phyloP scores from a whole-genome alignment of 2,329 filamentous ascomycete species.

The Waltergamsia citrina region DNA sequence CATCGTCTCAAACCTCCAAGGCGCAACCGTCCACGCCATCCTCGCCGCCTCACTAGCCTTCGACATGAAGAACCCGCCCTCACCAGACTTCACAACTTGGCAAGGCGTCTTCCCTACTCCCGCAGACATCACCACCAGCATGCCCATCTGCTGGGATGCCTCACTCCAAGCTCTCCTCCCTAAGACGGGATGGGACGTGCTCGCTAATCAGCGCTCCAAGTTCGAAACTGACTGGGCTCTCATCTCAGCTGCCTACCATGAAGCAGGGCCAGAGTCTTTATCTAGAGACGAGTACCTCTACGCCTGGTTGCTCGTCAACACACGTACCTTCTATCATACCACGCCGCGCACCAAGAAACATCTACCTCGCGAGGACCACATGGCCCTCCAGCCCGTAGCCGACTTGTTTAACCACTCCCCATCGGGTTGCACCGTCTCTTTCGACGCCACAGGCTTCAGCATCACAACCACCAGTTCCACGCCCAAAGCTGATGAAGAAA shows the following conservation, averaged over 20 bases:
- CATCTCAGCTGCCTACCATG: constrained; percentile 18
- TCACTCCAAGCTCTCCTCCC: constrained; percentile 38
- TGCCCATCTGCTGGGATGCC: constrained; percentile 34
- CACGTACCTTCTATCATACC: constrained; percentile 44
- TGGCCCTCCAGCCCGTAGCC: constrained; percentile 57
- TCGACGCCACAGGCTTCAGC: constrained; percentile 39
- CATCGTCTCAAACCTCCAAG: constrained; percentile 41
- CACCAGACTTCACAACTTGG: constrained; percentile 39
- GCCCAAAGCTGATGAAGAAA: constrained; percentile 31
- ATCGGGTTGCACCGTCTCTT: constrained; percentile 42
- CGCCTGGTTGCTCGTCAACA: constrained; percentile 45
- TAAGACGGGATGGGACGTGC: constrained; percentile 27
- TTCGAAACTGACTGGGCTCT: constrained; percentile 29
- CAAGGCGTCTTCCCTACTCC: constrained; percentile 55
- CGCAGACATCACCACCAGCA: constrained; percentile 41
- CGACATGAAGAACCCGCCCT: constrained; percentile 38
- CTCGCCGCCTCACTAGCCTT: constrained; percentile 59
- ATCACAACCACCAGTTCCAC: constrained; percentile 44
- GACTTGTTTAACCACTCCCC: constrained; percentile 53
- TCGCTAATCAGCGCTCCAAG: constrained; percentile 40
- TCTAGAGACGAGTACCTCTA: constrained; percentile 29
- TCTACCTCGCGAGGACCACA: constrained; percentile 37
- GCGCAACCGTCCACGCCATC: constrained; percentile 56
- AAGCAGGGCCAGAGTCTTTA: constrained; percentile 3
- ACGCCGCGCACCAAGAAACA: constrained; percentile 24